Evolutionary conservation across 1,139 yeast genomes (phyloP).

Genomic region (Pichia kudriavzevii): DNA sequence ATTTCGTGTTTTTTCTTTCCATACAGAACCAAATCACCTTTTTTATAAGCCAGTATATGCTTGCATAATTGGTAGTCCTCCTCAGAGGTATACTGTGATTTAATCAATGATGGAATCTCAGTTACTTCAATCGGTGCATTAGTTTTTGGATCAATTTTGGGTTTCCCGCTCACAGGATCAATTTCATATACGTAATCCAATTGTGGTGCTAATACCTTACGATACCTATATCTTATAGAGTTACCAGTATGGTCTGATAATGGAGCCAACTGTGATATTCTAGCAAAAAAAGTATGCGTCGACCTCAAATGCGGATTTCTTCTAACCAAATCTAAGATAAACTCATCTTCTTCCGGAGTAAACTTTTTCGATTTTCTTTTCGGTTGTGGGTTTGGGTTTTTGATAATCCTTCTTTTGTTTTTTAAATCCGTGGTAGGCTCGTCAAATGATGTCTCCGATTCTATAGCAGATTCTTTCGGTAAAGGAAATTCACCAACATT

Average conservation of each 20-base stretch:
- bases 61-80: slow-evolving; percentile 59
- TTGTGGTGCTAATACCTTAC: slow-evolving; percentile 46
- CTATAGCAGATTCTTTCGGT: not conserved
- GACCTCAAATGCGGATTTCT: slow-evolving; percentile 58
- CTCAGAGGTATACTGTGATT: slow-evolving; percentile 56
- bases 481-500: slow-evolving; percentile 19
- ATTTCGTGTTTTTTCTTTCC: slow-evolving; percentile 26
- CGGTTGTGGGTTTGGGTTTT: slow-evolving; percentile 2
- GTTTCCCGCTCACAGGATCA: slow-evolving; percentile 42
- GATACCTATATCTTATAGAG: slow-evolving; percentile 61
- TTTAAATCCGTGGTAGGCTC: slow-evolving; percentile 1
- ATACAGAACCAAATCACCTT: slow-evolving; percentile 11
- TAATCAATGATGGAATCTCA: slow-evolving; percentile 48
- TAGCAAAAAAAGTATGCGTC: slow-evolving; percentile 56
- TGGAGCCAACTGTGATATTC: slow-evolving; percentile 41
- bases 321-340: slow-evolving; percentile 58
- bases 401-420: slow-evolving; percentile 1
- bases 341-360: slow-evolving; percentile 53
- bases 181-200: slow-evolving; percentile 55
- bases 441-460: not conserved
- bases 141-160: slow-evolving; percentile 44
- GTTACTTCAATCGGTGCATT: slow-evolving; percentile 30
- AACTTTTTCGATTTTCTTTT: slow-evolving; percentile 32
- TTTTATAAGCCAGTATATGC: slow-evolving; percentile 24
- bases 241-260: slow-evolving; percentile 67